Conservation (phyloP, 73 alveolate genomes). For the Paramecium tetraurelia region DNA sequence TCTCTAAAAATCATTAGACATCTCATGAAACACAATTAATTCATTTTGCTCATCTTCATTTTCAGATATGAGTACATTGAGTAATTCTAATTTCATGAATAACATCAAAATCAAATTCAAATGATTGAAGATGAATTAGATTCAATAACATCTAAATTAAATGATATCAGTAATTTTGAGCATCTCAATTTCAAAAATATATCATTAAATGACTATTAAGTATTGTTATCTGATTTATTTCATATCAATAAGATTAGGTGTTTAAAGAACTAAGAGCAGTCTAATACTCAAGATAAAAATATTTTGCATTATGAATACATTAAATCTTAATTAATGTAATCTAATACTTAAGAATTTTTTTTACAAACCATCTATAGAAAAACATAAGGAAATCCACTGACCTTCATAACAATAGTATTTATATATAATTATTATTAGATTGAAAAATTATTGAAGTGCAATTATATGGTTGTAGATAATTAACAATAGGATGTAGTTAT, state of each 20-base stretch:
- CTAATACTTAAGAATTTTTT: background rate
- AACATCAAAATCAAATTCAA: background rate
- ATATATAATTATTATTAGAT: background rate
- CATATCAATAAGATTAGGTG: background rate
- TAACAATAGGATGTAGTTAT: background rate
- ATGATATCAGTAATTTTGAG: background rate
- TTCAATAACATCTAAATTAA: background rate
- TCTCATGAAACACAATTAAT: background rate
- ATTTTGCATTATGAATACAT: background rate
- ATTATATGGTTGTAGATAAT: constrained; percentile 8
- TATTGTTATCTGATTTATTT: background rate
- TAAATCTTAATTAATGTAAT: background rate
- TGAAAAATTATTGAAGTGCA: background rate
- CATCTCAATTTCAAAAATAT: background rate
- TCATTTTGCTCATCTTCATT: background rate
- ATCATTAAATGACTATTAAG: background rate
- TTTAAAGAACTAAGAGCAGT: background rate
- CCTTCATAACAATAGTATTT: background rate
- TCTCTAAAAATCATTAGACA: background rate
- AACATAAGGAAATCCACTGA: background rate
- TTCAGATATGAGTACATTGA: background rate
- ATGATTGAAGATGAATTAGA: background rate
- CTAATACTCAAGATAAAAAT: background rate
- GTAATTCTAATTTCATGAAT: background rate
- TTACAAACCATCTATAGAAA: background rate